These are phyloP conservation scores for Fagus crenata DNA, from an alignment of 306 rosid species.

Conservation along the genomic window DNA sequence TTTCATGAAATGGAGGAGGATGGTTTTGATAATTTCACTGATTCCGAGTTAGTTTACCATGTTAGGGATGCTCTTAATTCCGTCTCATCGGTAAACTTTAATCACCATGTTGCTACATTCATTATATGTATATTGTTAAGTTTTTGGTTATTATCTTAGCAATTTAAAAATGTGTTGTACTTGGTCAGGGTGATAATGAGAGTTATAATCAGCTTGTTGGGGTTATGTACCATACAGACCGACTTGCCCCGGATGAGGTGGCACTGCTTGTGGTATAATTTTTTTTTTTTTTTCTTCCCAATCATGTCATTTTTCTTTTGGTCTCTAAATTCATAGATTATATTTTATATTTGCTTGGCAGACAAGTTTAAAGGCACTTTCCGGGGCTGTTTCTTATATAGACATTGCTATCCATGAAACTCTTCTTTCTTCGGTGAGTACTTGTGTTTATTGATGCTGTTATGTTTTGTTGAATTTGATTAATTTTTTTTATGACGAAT, in stretches of 20 bases:
- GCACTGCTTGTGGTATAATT: slow-evolving; percentile 20
- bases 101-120: too few relatives aligned
- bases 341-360: slow-evolving; percentile 27
- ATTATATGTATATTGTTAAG: neutral
- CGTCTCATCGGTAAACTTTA: slow-evolving; percentile 48
- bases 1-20: slow-evolving; percentile 40
- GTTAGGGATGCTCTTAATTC: slow-evolving; percentile 55
- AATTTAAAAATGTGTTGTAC: neutral
- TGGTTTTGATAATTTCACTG: slow-evolving; percentile 38
- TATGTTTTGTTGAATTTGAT: neutral
- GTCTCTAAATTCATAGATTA: neutral
- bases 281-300: too few relatives aligned
- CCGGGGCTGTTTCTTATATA: slow-evolving; percentile 58
- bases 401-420: slow-evolving; percentile 47
- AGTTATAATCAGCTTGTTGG: slow-evolving; percentile 23
- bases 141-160: neutral
- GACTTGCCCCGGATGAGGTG: slow-evolving; percentile 13
- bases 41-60: slow-evolving; percentile 46
- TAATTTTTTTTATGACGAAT: slow-evolving; percentile 2
- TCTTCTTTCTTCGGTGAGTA: slow-evolving; percentile 59
- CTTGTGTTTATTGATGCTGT: neutral
- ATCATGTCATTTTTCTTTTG: neutral
- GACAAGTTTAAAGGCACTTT: slow-evolving; percentile 69
- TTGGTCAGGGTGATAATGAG: slow-evolving; percentile 9
- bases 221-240: slow-evolving; percentile 8